Base-by-base conservation (phyloP, 1,139 yeast genomes). In the Candida tetrigidarum region DNA sequence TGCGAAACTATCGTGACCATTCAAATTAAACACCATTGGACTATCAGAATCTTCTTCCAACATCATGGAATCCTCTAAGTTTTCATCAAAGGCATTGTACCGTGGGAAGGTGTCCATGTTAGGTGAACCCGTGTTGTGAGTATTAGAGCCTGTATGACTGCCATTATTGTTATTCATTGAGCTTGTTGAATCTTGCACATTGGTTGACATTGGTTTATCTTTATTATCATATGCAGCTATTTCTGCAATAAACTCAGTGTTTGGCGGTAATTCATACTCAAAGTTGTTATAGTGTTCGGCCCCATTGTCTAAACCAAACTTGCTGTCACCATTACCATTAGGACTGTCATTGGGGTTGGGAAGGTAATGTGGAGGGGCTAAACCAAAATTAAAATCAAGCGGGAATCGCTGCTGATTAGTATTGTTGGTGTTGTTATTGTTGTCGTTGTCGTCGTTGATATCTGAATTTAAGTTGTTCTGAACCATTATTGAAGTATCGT, bases 311-410 rank as follows among this genome's bases (percentile, higher is more conserved):
- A 34, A 20, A 35, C 12, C 12, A 30, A 29, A 23, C 25, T 39
- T 20, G 14, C 29, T 18, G 10, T 34, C 40, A 16, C 14, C 11
- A 11, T 27, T 37, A n/a, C 32, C 25, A 42, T 37, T 37, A 9
- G 44, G 23, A 18, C 34, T 46, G 12, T 19, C 37, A 15, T 38
- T 44, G 10, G 23, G 19, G 18, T 37, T 11, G n/a, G 11, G 39
- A 20, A 32, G 15, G 30, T n/a, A 41, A 12, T n/a, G 32, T 8
- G 46, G 23, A 3, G 52, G 45, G 8, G 52, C 52, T 27, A 67
- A 51, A 2, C 68, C 69, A 50, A 66, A 67, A 48, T 66, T 69
- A 48, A 67, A 67, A 44, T 66, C 68, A 3, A 64, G 56, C 3
- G 69, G 70, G 49, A 64, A 57, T 37, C 51, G 10, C 20, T 37